Base-by-base conservation (phyloP, 1,139 yeast species). In the Suhomyces chickasaworum region DNA sequence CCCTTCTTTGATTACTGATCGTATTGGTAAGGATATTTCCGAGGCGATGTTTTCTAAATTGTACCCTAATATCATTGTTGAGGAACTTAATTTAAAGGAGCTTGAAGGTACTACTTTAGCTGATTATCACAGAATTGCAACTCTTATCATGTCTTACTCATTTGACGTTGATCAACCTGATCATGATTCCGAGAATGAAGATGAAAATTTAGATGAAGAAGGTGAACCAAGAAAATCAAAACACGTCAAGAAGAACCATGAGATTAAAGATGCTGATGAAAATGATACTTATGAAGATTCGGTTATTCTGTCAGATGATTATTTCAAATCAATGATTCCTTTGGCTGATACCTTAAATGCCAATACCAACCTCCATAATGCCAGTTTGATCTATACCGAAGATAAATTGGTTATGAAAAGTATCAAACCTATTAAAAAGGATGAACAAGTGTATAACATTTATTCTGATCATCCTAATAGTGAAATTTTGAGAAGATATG, bases 401-500 rank as follows among this genome's bases (percentile, higher is more conserved):
- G 68, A 61, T 3, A 62, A 65, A 3, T 69, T 90, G 39, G 81
- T 81, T 8, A 89, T 93, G 93, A 75, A 77, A 41, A 79, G 96
- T 3, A 80, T 81, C n/a, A 78, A 76, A 46, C 65, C 70, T 3
- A 91, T 93, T 34, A 48, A 65, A 8, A 68, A 69, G 37, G 91
- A 88, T 1, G 84, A 81, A 20, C 98, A 93, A 60, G 72, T 93
- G 3, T 91, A 80, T 67, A 91, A 91, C 64, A 86, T 91, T 0
- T 93, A 93, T 63, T 95, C 97, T 2, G 95, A 89, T 44, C 84
- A 88, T 53, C 95, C 98, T 21, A 91, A 91, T 62, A 74, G 93
- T 27, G 98, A 93, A 58, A 75, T 93, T 31, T 72, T 93, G 48
- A 80, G 99, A 57, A 77, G 96, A 46, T 93, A 91, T 55, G 99